Base-by-base conservation (phyloP, 2,329 filamentous ascomycete genomes). In the Alternaria solani region DNA sequence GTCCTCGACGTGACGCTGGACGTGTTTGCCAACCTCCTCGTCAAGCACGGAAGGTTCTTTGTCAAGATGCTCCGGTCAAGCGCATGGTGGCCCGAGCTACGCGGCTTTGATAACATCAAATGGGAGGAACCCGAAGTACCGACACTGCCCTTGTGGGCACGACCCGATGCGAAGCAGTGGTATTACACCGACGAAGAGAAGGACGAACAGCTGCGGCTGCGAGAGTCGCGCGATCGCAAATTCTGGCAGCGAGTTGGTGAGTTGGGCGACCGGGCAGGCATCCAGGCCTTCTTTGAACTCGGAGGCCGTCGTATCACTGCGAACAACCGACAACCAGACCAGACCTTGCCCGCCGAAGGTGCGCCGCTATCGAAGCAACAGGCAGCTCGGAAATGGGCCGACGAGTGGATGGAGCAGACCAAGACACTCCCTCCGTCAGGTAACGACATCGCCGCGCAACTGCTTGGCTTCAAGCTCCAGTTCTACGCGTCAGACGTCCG, bases 401-500 rank as follows among this genome's bases (percentile, higher is more conserved):
- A 75, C 32, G 84, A 90, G 67, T 97, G 94, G 92, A 92, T 96
- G 69, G 85, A 88, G 64, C 83, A 87, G 60, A 97, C 94, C 3
- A 90, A 89, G 57, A 96, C 92, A 0, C 81, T 95, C 4, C 94
- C 94, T 5, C 93, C 94, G 1, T 84, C 87, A 30, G 95, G 96
- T 30, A 99, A 97, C 75, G 88, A 90, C 43, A 92, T 96, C 60
- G 95, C 95, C 1, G 96, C 96, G 30, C 95, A 98, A 76, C 86
- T 99, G 4, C 88, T 99, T 14, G 95, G 95, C 4, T 99, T 99
- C 85, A 99, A 99, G 79, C 86, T 99, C 51, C 91, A 92, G 14
- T 99, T 97, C 78, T 99, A 99, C 75, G 91, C 92, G 41, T 96
- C 93, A 0, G 84, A 89, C 28, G 89, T 91, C 36, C 88, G 94